These are phyloP conservation scores for Neurospora terricola DNA, from an alignment of 495 filamentous ascomycete species.

Conservation along the genomic window DNA sequence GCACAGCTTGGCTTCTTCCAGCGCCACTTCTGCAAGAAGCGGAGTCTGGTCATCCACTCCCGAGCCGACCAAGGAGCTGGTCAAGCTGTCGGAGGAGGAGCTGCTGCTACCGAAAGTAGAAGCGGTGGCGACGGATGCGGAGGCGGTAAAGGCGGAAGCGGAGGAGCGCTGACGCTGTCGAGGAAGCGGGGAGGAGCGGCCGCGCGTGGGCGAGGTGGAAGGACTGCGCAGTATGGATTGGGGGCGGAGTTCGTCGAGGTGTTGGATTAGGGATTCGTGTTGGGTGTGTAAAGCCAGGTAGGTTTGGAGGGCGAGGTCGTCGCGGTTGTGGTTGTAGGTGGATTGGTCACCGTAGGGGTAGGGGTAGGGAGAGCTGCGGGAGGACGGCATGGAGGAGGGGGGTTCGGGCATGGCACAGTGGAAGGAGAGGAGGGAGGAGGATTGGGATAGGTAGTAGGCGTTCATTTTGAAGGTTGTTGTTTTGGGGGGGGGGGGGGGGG, in stretches of 20 bases:
- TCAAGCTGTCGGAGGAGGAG: conserved; percentile 13
- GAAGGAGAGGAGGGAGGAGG: neutral
- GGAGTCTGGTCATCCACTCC: conserved; percentile 23
- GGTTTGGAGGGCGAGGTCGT: conserved; percentile 40
- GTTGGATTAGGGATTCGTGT: conserved; percentile 41
- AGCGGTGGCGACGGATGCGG: conserved; percentile 2
- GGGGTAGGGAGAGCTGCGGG: neutral
- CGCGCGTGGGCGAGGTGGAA: conserved; percentile 23
- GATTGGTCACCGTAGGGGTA: neutral
- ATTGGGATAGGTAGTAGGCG: neutral
- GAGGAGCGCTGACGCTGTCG: conserved; percentile 3
- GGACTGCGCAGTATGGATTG: conserved; percentile 12
- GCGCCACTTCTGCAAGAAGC: conserved; percentile 30
- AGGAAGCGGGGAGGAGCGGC: conserved; percentile 5
- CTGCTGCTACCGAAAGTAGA: conserved; percentile 12
- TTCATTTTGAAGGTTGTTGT: neutral
- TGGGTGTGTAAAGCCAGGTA: conserved; percentile 46
- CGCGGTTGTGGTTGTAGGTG: conserved; percentile 24
- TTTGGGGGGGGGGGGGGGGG: too few species aligned
- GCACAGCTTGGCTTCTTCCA: conserved; percentile 44
- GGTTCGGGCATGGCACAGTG: conserved; percentile 11
- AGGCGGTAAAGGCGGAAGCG: neutral
- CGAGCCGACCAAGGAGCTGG: neutral
- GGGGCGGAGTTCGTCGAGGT: conserved; percentile 37
- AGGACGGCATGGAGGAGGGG: conserved; percentile 5